These are phyloP conservation scores for Aspergillus persii DNA, from an alignment of 2,329 filamentous ascomycete species.

Conservation along the genomic window DNA sequence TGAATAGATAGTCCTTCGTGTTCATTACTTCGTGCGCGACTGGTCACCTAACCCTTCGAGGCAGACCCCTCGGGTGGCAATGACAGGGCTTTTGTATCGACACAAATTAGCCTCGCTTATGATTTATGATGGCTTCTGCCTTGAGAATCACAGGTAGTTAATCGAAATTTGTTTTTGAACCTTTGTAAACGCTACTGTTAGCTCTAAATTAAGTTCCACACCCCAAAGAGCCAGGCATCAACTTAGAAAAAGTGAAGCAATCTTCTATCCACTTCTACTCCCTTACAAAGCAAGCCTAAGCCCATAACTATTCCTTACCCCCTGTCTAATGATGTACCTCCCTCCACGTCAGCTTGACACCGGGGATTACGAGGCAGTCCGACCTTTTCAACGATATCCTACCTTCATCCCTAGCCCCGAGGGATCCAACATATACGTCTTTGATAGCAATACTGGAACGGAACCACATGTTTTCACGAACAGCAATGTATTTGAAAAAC, in stretches of 20 bases:
- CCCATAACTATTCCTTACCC: not conserved
- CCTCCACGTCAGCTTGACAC: not conserved
- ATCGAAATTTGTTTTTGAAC: not conserved
- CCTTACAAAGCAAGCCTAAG: not conserved
- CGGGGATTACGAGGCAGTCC: not conserved
- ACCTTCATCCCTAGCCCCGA: not conserved
- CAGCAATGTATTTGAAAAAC: slow-evolving; percentile 11
- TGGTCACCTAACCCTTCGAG: not conserved
- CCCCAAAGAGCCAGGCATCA: not conserved
- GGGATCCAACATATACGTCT: slow-evolving; percentile 5
- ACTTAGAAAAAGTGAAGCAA: not conserved
- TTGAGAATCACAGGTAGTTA: not conserved
- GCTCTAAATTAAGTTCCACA: not conserved
- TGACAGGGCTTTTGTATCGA: not conserved
- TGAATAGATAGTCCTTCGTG: not conserved
- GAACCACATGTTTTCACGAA: slow-evolving; percentile 5
- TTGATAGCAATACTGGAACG: slow-evolving; percentile 1
- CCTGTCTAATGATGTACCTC: not conserved
- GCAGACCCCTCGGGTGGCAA: not conserved
- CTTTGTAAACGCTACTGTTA: not conserved
- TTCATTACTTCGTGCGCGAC: not conserved
- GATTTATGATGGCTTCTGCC: not conserved
- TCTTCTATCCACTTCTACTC: not conserved
- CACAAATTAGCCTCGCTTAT: not conserved
- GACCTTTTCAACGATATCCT: not conserved